Evolutionary conservation across 1,284 basidiomycete genomes (phyloP).

Genomic region (Trichosporon sp.): DNA sequence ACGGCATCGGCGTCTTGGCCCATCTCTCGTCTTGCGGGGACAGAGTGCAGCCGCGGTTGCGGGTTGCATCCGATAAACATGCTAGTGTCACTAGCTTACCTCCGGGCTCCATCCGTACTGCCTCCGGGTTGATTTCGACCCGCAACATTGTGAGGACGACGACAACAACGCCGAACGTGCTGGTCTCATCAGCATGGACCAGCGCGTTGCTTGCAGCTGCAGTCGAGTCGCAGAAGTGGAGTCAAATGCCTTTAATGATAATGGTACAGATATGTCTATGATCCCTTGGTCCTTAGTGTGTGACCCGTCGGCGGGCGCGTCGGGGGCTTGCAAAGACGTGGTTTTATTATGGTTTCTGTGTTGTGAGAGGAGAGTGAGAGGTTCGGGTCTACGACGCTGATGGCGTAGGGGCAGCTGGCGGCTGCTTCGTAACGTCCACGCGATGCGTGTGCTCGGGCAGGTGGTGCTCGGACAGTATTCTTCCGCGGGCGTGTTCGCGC

Average conservation of each 20-base stretch:
- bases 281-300: neutral
- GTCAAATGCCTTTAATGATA: slow-evolving; percentile 15
- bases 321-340: neutral
- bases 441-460: slow-evolving; percentile 10
- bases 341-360: neutral
- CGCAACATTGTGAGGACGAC: too few species aligned
- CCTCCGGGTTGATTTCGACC: too few species aligned
- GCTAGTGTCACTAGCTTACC: too few species aligned
- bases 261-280: slow-evolving; percentile 22
- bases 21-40: too few species aligned
- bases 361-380: neutral
- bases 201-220: neutral
- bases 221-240: slow-evolving; percentile 3
- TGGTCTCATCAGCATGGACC: too few species aligned
- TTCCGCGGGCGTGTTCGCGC: slow-evolving; percentile 26
- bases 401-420: neutral
- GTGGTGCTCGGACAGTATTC: slow-evolving; percentile 22
- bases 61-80: too few species aligned
- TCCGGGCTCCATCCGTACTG: too few species aligned
- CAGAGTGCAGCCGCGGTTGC: too few species aligned
- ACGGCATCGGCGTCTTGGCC: too few species aligned
- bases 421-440: slow-evolving; percentile 13
- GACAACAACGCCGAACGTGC: too few species aligned
- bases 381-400: neutral
- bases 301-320: neutral